Conservation (phyloP, 2,329 filamentous ascomycete species). For the Sporothrix pallida region DNA sequence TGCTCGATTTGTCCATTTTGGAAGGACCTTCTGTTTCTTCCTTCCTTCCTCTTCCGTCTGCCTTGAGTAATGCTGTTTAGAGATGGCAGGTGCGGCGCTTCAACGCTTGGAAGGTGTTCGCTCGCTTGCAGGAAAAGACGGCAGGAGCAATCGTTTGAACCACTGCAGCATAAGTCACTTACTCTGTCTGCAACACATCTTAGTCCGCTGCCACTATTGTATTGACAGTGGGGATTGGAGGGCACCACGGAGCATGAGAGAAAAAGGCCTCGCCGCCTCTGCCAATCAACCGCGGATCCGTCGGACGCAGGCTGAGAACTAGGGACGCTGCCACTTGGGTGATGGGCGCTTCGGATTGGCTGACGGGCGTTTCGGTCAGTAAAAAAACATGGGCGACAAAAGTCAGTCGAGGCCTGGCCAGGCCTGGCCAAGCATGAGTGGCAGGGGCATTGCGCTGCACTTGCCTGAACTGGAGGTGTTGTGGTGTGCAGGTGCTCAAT, state of each 20-base stretch:
- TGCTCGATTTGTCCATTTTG: neutral
- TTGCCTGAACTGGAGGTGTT: slow-evolving; percentile 22
- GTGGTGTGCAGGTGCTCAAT: slow-evolving; percentile 7
- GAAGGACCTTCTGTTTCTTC: neutral
- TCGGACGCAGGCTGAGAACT: slow-evolving; percentile 33
- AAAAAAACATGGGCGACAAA: slow-evolving; percentile 1
- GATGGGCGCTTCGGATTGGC: slow-evolving; percentile 33
- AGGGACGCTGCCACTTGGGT: slow-evolving; percentile 30
- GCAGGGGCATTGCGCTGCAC: slow-evolving; percentile 23
- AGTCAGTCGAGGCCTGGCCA: slow-evolving; percentile 9
- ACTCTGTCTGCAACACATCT: slow-evolving; percentile 1
- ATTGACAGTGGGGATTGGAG: neutral
- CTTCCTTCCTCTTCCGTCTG: slow-evolving; percentile 13
- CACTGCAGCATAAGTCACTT: neutral
- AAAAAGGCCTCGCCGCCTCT: slow-evolving; percentile 20
- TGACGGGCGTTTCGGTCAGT: slow-evolving; percentile 23
- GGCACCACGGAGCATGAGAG: slow-evolving; percentile 8
- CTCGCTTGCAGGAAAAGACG: neutral
- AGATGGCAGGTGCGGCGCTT: slow-evolving; percentile 10
- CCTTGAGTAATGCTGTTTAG: neutral
- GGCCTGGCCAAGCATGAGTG: slow-evolving; percentile 17
- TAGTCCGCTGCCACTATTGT: neutral
- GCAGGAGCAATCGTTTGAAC: neutral
- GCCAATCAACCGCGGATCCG: slow-evolving; percentile 34
- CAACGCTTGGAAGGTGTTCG: neutral